Evolutionary conservation across 2,329 filamentous ascomycete species (phyloP).

Genomic region (Ilyonectria robusta): DNA sequence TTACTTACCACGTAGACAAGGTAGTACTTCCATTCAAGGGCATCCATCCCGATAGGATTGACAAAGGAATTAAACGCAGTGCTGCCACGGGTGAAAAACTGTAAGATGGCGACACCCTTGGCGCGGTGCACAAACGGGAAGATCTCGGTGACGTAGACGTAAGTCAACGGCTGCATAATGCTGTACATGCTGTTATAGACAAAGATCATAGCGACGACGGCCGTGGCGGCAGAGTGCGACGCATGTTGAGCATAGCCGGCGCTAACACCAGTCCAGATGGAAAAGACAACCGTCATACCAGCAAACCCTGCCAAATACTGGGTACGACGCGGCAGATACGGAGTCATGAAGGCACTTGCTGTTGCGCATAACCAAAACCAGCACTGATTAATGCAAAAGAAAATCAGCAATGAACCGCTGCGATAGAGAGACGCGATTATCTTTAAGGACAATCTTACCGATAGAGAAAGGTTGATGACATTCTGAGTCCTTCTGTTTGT

Average conservation of each 20-base stretch:
- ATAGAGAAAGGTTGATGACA: background rate
- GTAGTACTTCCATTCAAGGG: slow-evolving; percentile 9
- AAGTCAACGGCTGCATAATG: background rate
- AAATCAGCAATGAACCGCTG: background rate
- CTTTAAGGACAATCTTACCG: background rate
- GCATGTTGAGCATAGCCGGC: background rate
- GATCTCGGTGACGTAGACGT: background rate
- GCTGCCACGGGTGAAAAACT: slow-evolving; percentile 3
- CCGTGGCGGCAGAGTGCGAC: background rate
- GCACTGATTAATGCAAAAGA: background rate
- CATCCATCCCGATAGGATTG: slow-evolving; percentile 5
- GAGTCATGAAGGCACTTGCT: background rate
- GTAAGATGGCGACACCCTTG: background rate
- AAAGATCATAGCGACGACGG: background rate
- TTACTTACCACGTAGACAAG: slow-evolving; percentile 3
- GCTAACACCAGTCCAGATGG: background rate
- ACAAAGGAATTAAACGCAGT: slow-evolving; percentile 4
- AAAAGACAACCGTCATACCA: background rate
- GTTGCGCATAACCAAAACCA: background rate
- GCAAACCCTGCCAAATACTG: background rate
- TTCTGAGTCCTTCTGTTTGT: background rate
- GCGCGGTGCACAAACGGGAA: background rate
- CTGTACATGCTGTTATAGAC: background rate
- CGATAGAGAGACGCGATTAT: background rate
- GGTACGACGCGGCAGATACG: background rate